Base-by-base conservation (phyloP, 768 basidiomycete genomes). In the Termitomyces sp. region DNA sequence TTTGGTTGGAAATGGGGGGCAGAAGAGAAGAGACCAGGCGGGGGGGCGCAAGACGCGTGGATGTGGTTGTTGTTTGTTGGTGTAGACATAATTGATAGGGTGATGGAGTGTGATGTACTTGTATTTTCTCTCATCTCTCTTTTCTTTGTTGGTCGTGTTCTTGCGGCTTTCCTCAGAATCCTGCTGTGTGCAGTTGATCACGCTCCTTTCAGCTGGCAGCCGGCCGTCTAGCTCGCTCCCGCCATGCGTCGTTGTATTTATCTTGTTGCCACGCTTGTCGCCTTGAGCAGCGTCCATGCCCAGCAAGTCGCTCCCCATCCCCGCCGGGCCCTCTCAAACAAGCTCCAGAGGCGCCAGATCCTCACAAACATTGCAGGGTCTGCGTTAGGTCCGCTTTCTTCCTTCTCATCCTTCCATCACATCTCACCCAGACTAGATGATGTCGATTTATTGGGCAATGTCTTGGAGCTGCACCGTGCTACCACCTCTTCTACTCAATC, bases 221-320 rank as follows among this genome's bases (percentile, higher is more conserved):
- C 58, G 59, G 54, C 33, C 36, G 20, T n/a, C 37, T 57, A 62
- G 54, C 60, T 37, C 13, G 59, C 60, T 39, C 31, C 60, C 67
- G 60, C 58, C 56, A 67, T 74, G 72, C 73, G 71, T 52, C 59
- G 73, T 51, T 64, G 61, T 66, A 60, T 68, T 65, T 69, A 65
- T 60, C 62, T 70, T 20, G 56, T 76, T 60, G 61, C 69, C 33
- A 54, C 71, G 58, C 60, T 74, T 42, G 36, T 63, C 55, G 55
- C 62, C 46, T 58, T 66, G 0, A 11, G 8, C 36, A 77, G 78
- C 0, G 66, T 72, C 48, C 81, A 78, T 62, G 75, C 78, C 0
- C 76, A 78, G n/a, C 56, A 68, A 8, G 46, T 63, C 18, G 58
- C 67, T 47, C 63, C 70, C 49, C 66, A 75, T 73, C 70, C 71